Conservation (phyloP, 2,329 filamentous ascomycete species). For the Podosphaera xanthii region DNA sequence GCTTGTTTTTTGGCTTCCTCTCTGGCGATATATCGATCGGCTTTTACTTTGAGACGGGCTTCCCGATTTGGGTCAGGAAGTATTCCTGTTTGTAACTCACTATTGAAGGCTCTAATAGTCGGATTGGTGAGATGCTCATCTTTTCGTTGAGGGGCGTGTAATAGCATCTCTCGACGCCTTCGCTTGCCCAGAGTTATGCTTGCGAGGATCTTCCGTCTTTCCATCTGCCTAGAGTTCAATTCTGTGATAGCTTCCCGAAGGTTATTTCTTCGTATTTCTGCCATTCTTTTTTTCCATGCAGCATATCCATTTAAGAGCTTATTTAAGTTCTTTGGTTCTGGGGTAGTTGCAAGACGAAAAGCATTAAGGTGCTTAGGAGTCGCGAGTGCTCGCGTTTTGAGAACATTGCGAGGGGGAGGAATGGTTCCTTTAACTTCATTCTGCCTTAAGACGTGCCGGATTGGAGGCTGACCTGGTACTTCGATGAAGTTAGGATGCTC, state of each 20-base stretch:
- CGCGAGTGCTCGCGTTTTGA: constrained; percentile 31
- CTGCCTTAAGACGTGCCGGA: neutral
- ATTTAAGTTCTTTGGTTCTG: constrained; percentile 21
- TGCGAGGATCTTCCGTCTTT: constrained; percentile 17
- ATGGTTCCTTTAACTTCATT: constrained; percentile 47
- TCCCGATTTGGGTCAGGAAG: constrained; percentile 40
- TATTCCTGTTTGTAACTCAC: constrained; percentile 25
- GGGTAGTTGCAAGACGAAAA: constrained; percentile 39
- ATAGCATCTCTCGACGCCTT: constrained; percentile 22
- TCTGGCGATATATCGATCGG: constrained; percentile 21
- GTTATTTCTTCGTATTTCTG: constrained; percentile 45
- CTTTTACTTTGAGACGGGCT: constrained; percentile 24
- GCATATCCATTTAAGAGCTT: constrained; percentile 12
- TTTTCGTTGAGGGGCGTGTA: constrained; percentile 43
- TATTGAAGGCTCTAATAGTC: constrained; percentile 32
- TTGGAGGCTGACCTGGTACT: neutral
- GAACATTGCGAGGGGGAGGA: constrained; percentile 63
- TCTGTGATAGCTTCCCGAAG: constrained; percentile 47
- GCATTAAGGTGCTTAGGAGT: constrained; percentile 31
- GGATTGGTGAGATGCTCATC: constrained; percentile 58
- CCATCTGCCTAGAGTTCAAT: constrained; percentile 42
- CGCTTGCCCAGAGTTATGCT: constrained; percentile 25
- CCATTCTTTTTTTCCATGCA: constrained; percentile 51
- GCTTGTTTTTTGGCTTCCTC: constrained; percentile 30
- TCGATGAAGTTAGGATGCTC: neutral